Evolutionary conservation across 23 red algal species (phyloP), one percentile per base, ranked within the genome.

Genomic region (Gracilaria domingensis): DNA sequence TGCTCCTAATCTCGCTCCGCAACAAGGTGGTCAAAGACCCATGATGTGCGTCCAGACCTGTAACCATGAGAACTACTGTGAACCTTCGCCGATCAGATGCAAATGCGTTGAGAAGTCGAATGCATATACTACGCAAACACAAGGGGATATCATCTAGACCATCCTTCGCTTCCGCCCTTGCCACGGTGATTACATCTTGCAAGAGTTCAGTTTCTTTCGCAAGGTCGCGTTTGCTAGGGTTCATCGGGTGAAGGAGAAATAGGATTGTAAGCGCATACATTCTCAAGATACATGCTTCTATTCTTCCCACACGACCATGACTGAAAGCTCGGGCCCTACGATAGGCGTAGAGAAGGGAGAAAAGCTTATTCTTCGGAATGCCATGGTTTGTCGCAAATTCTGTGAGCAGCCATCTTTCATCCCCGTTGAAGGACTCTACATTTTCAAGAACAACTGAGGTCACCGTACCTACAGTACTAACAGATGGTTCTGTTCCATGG

Each of bases 181-280:
- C 83, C 18, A 94, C 42, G 26, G 72, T 36, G 29, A 79, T 69
- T 26, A 94, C 57, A 55, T 94, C 79, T 55, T 85, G 85, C 21
- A 94, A 53, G 40, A 94, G 74, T 38, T 94, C 92, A 20, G 92
- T 83, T 51, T 94, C 92, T 33, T 61, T 85, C 9, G 74, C 64
- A 24, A 94, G 28, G 12, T 82, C 79, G 29, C 67, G 66, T 62
- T 61, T 54, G 47, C 33, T 49, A 55, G 54, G 45, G 13, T 62
- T 84, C 65, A 82, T 59, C 3, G 85, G 64, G 20, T 94, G 83
- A 38, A 94, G 32, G 29, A 88, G 92, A 16, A 87, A 88, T 17
- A 94, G 83, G 34, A 70, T 94, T 34, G 92, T 84, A 37, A 94
- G 70, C 14, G 92, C 92, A 47, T 87, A 87, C 74, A 94, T 33